A percentile compares a stretch with the other conserved stretches of the same genome.
Conservation (phyloP, 345 rosid genomes). For the Firmiana major region DNA sequence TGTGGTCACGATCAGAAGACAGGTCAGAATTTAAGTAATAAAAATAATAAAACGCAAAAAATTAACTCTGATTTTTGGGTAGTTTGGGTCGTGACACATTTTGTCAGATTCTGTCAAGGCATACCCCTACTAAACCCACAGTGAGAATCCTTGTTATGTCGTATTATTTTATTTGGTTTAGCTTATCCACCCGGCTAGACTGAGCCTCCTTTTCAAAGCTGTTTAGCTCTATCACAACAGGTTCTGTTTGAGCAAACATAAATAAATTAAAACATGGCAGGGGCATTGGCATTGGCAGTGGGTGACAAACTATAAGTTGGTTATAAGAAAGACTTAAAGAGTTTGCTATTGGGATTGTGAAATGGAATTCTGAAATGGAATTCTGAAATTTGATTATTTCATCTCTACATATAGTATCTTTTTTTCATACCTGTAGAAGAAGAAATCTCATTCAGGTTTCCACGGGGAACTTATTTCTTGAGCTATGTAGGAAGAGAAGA, state of each 20-base stretch:
- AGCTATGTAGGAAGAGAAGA: no score
- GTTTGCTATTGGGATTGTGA: neutral
- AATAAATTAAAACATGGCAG: neutral
- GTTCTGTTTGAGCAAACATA: neutral
- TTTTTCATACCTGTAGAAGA: no score
- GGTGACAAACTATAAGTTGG: neutral
- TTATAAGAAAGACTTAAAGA: neutral
- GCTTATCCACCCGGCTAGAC: neutral
- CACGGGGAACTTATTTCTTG: no score
- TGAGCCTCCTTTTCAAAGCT: neutral
- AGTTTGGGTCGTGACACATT: no score
- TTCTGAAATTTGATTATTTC: neutral
- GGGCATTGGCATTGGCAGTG: neutral
- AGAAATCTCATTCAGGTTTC: no score
- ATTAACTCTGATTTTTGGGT: no score
- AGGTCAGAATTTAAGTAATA: no score
- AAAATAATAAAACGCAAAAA: no score
- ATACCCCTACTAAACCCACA: constrained; percentile 26
- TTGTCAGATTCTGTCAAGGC: constrained; percentile 31
- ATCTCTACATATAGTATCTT: neutral
- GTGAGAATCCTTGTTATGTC: neutral
- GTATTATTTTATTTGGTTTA: neutral
- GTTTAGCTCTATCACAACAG: neutral
- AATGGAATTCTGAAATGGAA: neutral
- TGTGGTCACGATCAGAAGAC: no score